Base-by-base conservation (phyloP, 2,329 filamentous ascomycete genomes). In the Dactylellina parvicollis region DNA sequence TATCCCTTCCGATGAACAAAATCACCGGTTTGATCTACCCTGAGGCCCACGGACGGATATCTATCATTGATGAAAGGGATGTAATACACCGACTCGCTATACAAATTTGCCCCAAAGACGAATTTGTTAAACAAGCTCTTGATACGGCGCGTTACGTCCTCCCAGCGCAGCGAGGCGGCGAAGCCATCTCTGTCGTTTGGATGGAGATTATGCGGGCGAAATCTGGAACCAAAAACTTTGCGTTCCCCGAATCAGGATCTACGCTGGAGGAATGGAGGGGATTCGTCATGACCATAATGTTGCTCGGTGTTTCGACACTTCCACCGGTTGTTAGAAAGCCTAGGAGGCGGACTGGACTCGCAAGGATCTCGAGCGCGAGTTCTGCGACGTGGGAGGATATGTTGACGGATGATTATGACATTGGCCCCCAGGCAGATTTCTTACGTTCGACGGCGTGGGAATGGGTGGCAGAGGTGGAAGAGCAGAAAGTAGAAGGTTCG, bases 401-500 rank as follows among this genome's bases (percentile, higher is more conserved):
- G 54, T 47, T 77, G 28, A 73, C 60, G 8, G 73, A 75, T 24
- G 77, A 78, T 22, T 76, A 77, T n/a, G 75, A 78, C 60, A 77
- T 76, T 71, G 77, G 77, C 8, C 75, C 75, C 20, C 69, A 62
- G 20, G 74, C 77, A n/a, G 77, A 78, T 50, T 78, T 77, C 61
- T 50, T 89, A 82, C 85, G 87, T 75, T 87, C 83, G 70, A 82
- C 83, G 59, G 85, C 87, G 1, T 94, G 91, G 91, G 84, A 87
- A 38, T 93, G 90, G 90, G 84, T 90, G 42, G 80, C 88, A 57
- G 87, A 90, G 65, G 83, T 86, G 70, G 84, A 86, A 36, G 80
- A 83, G 54, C 78, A 77, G 28, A 75, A 69, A 26, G 60, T 61
- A 36, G 62, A 77, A 18, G 67, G 24, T 3, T 16, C 42, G 9